Evolutionary conservation across 23 red algal genomes (phyloP).

Genomic region (Cyanidiococcus yangmingshanensis): DNA sequence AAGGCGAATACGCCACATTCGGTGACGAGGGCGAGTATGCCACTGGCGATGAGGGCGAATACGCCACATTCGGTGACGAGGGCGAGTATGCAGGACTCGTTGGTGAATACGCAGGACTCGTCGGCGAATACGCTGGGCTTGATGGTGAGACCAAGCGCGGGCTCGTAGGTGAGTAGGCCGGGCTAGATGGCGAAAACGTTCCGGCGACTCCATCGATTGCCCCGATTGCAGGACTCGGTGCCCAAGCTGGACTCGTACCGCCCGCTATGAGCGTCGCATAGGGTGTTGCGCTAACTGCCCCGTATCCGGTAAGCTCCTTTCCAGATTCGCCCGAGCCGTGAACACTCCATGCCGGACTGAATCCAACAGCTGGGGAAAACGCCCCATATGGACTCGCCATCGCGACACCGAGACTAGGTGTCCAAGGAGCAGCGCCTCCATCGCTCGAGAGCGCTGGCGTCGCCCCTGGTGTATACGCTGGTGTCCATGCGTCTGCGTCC

Average conservation of each 20-base stretch:
- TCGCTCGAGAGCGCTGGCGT: slow-evolving; percentile 17
- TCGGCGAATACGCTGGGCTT: slow-evolving; percentile 54
- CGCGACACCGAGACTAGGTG: not conserved
- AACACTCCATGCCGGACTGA: slow-evolving; percentile 41
- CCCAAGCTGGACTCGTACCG: slow-evolving; percentile 37
- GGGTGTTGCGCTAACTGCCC: slow-evolving; percentile 22
- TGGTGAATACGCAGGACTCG: slow-evolving; percentile 80
- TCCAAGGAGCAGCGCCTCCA: not conserved
- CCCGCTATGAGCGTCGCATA: slow-evolving; percentile 24
- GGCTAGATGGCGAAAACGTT: slow-evolving; percentile 31
- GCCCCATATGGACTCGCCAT: slow-evolving; percentile 6
- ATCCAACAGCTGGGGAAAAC: slow-evolving; percentile 26
- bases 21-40: slow-evolving; percentile 34
- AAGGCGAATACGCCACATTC: slow-evolving; percentile 20
- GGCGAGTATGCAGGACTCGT: slow-evolving; percentile 79
- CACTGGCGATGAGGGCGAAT: slow-evolving; percentile 34
- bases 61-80: slow-evolving; percentile 21
- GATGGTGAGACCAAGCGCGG: slow-evolving; percentile 25
- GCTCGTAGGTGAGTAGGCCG: slow-evolving; percentile 26
- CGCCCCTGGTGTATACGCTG: slow-evolving; percentile 6
- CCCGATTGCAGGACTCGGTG: slow-evolving; percentile 26
- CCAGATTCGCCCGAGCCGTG: slow-evolving; percentile 20
- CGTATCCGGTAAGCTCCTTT: not conserved
- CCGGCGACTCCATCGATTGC: slow-evolving; percentile 21
- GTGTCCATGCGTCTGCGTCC: slow-evolving; percentile 4